Evolutionary conservation across 345 rosid genomes (phyloP), one percentile per base, ranked within the genome.

Genomic region (Brassica incana): DNA sequence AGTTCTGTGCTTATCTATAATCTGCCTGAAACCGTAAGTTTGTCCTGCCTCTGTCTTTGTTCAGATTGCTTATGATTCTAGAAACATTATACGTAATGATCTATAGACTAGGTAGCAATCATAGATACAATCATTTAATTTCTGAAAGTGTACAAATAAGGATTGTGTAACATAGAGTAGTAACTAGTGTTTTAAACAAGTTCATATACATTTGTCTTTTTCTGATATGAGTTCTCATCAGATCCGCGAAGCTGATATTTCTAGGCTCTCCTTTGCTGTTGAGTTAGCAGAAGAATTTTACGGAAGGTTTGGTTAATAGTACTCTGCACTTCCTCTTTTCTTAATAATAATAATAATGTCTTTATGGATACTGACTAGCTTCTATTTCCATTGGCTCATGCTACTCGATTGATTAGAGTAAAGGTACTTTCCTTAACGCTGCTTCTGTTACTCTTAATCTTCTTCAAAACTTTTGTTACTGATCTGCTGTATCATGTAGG

Each of bases 271-370:
- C 82, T 95, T 95, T 85, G 99, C 99, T 76, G 97, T 92, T 81
- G 99, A 95, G 85, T 92, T 95, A 75, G 99, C 99, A 67, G 99
- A 95, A 88, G 99, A 95, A 82, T 95, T 95, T 84, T 95, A 95
- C 82, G 99, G 97, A 87, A 95, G 99, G 97, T 91, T 80, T 83
- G 82, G 27, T 63, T 59, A 67, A 23, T 72, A 45, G 6, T 50
- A 65, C 69, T 73, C 67, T 30, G 35, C 69, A 30, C 16, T 81
- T 71, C 32, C n/a, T 48, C 32, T 76, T 74, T 45, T 38, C 2
- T 76, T 64, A 73, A 40, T 74, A 18, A 30, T 65, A 29, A 29
- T 29, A 29, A 29, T 29, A 29, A 30, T 65, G n/a, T 29, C 18
- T 65, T 45, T 65, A 64, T 35, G 62, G 43, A 40, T 79, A 29